Base-by-base conservation (phyloP, 441 rosid genomes). In the Capsella rubella region DNA sequence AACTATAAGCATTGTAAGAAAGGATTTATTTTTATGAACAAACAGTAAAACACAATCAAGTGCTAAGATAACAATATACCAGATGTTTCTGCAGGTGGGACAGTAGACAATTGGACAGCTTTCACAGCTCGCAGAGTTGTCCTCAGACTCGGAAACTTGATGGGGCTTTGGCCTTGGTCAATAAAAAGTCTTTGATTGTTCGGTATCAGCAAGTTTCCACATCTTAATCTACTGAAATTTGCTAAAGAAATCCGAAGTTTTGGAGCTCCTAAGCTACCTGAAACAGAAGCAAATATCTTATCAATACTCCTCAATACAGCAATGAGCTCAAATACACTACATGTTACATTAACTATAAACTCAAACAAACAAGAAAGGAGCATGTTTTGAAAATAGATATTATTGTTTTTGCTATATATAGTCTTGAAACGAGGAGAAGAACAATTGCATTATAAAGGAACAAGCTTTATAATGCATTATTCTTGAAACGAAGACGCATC, bases 191-290 rank as follows among this genome's bases (percentile, higher is more conserved):
- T 61, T 62, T 75, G 64, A 45, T 75, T 68, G 49, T 8, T 52
- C 1, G 74, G 74, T 68, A 43, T 34, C 56, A 51, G 34, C 15
- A 62, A 61, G 35, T 43, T 75, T 21, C 42, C 64, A 68, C 57
- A 61, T 75, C 74, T 60, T 42, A 75, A 42, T 51, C 68, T 67
- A 74, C 68, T 54, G 3, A 75, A 18, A 39, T 39, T 29, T 3
- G 67, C 6, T 16, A 67, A 56, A 43, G 9, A 27, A 34, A 68
- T 34, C 6, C 12, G 45, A 6, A 66, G 12, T 31, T 57, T 66
- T 8, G 79, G 35, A 75, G 51, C 51, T 68, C 79, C 35, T 61
- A 67, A 1, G 69, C 64, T 34, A 68, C 74, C 79, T 75, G 74
- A 60, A 45, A 60, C 1, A 40, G 25, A 31, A 27, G 1, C 2